Base-by-base conservation (phyloP, 208 protist species). In the Acanthamoeba culbertsoni region DNA sequence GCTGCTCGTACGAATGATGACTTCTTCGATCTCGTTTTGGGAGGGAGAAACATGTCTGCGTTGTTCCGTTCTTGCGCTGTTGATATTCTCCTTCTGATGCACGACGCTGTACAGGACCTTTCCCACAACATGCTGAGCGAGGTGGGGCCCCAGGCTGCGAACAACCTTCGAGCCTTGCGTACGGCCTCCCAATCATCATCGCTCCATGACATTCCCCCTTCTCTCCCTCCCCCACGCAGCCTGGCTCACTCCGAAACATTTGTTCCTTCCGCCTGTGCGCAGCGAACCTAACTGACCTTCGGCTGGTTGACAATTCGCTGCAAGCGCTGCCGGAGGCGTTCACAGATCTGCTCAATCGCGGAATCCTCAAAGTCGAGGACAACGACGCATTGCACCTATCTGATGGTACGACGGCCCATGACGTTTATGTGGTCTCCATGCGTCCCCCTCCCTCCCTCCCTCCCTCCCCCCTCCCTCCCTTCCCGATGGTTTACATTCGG, bases 41-140 rank as follows among this genome's bases (percentile, higher is more conserved):
- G n/a, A n/a, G n/a, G n/a, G n/a, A n/a, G n/a, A n/a, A n/a, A n/a
- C n/a, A n/a, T n/a, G n/a, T n/a, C n/a, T n/a, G n/a, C n/a, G n/a
- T n/a, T n/a, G n/a, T n/a, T n/a, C n/a, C n/a, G n/a, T n/a, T n/a
- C n/a, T n/a, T n/a, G n/a, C n/a, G n/a, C n/a, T n/a, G n/a, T n/a
- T n/a, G n/a, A n/a, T n/a, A n/a, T n/a, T n/a, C n/a, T 59, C 51
- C 51, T 23, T 23, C 16, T 59, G 51, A 59, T n/a, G 23, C 51
- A 59, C 23, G 16, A 23, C 16, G 51, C 14, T 59, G 51, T 23
- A 48, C 82, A 90, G 46, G 55, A 90, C 43, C 51, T 68, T n/a
- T 90, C 55, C 14, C 59, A 90, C 37, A 84, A 84, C 73, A 84
- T 84, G 73, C 73, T 84, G 26, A 37, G 20, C 26, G 73, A 84